phyloP scores from a whole-genome alignment of 345 rosid species.

The Aquilaria sinensis region DNA sequence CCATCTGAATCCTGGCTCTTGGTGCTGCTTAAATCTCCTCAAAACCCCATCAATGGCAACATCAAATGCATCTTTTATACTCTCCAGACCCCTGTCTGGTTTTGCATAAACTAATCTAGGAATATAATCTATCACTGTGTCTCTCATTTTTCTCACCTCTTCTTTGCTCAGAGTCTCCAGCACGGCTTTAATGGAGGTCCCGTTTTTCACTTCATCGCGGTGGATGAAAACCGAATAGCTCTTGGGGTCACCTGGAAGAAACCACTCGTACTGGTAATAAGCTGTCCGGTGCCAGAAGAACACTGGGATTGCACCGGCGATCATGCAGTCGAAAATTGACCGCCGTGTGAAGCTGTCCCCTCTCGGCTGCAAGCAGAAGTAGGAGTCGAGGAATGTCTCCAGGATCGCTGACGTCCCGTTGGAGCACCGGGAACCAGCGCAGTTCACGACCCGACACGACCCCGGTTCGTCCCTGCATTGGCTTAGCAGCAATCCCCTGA shows the following conservation, averaged over 20 bases:
- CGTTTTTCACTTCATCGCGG: slow-evolving; percentile 66
- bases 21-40: slow-evolving; percentile 73
- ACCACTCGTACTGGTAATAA: slow-evolving; percentile 88
- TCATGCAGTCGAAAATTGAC: slow-evolving; percentile 91
- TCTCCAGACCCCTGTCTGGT: slow-evolving; percentile 54
- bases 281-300: slow-evolving; percentile 90
- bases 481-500: slow-evolving; percentile 51
- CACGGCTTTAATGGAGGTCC: slow-evolving; percentile 54
- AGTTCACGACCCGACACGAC: slow-evolving; percentile 59
- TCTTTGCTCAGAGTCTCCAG: slow-evolving; percentile 57
- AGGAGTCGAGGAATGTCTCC: slow-evolving; percentile 68
- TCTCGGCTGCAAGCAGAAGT: slow-evolving; percentile 87
- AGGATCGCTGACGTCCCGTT: slow-evolving; percentile 75
- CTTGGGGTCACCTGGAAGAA: slow-evolving; percentile 59
- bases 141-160: slow-evolving; percentile 66
- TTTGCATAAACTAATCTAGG: slow-evolving; percentile 69
- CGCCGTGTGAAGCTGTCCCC: slow-evolving; percentile 95
- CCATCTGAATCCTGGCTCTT: slow-evolving; percentile 62
- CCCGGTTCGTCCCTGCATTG: slow-evolving; percentile 58
- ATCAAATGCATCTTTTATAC: slow-evolving; percentile 79
- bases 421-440: slow-evolving; percentile 49
- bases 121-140: slow-evolving; percentile 61
- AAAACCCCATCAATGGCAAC: slow-evolving; percentile 83
- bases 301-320: slow-evolving; percentile 95
- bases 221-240: slow-evolving; percentile 84